A percentile compares a stretch with the other conserved stretches of the same genome.
phyloP scores from a whole-genome alignment of 441 rosid genomes.

The Mallotus japonicus region DNA sequence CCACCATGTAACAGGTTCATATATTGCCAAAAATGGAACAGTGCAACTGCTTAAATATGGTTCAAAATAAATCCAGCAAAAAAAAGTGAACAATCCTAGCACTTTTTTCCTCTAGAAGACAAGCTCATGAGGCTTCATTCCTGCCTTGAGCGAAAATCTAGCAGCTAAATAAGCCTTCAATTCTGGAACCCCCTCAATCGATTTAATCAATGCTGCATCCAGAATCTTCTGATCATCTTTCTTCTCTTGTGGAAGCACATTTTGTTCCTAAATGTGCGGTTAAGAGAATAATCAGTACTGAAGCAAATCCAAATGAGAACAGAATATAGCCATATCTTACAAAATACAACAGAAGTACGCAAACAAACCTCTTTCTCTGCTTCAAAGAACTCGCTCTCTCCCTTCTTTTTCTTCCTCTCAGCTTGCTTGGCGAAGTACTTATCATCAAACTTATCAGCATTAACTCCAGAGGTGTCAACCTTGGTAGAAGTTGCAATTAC shows the following conservation, averaged over 20 bases:
- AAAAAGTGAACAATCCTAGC: constrained; percentile 1
- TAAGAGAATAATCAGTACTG: not conserved
- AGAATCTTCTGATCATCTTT: constrained; percentile 53
- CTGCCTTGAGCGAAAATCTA: constrained; percentile 48
- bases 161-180: constrained; percentile 47
- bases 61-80: constrained; percentile 23
- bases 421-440: constrained; percentile 70
- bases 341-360: not conserved
- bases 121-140: constrained; percentile 63
- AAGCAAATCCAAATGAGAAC: not conserved
- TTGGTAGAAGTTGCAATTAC: constrained; percentile 83
- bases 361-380: constrained; percentile 61
- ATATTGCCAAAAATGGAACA: constrained; percentile 15
- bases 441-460: constrained; percentile 66
- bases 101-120: constrained; percentile 34
- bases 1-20: constrained; percentile 16
- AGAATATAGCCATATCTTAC: not conserved
- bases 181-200: constrained; percentile 43
- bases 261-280: constrained; percentile 35
- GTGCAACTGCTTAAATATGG: constrained; percentile 11
- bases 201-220: constrained; percentile 40
- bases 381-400: constrained; percentile 81
- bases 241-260: constrained; percentile 40
- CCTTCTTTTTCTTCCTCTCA: constrained; percentile 75
- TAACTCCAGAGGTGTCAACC: constrained; percentile 65